phyloP scores from a whole-genome alignment of 352 stramenopile species.

The Chrysophaeum taylorii region DNA sequence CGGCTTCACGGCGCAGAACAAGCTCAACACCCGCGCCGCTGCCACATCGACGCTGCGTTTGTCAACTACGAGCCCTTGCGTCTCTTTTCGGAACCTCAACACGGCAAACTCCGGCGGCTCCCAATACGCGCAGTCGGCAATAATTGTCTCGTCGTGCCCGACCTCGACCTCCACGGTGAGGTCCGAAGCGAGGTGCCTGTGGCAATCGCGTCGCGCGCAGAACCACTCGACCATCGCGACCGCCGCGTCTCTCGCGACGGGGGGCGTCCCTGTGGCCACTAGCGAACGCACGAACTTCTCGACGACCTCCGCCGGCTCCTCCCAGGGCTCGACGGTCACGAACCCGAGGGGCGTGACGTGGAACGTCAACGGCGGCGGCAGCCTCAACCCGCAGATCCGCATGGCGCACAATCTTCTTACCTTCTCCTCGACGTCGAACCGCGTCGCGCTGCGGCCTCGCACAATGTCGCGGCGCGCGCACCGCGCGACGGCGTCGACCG shows the following conservation, averaged over 20 bases:
- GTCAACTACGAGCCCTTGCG: not conserved
- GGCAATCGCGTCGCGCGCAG: not conserved
- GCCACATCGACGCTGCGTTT: not conserved
- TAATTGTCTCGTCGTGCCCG: not conserved
- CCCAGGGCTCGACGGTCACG: constrained; percentile 1
- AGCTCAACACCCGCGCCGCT: not conserved
- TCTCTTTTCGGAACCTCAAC: not conserved
- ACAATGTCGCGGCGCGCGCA: not conserved
- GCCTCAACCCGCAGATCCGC: not conserved
- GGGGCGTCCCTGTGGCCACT: not conserved
- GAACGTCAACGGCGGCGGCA: not conserved
- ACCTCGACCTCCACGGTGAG: not conserved
- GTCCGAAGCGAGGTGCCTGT: not conserved
- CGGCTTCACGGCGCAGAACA: not conserved
- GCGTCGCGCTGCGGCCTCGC: not conserved
- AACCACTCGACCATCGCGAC: not conserved
- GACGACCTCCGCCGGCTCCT: constrained; percentile 1
- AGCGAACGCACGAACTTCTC: not conserved
- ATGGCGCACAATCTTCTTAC: not conserved
- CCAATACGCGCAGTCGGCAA: not conserved
- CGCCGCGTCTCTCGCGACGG: not conserved
- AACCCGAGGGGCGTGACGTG: not conserved
- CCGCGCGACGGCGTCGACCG: not conserved
- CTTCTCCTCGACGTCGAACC: not conserved
- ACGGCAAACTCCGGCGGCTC: not conserved